phyloP scores from a whole-genome alignment of 2,329 filamentous ascomycete genomes.

The Alternaria solani region DNA sequence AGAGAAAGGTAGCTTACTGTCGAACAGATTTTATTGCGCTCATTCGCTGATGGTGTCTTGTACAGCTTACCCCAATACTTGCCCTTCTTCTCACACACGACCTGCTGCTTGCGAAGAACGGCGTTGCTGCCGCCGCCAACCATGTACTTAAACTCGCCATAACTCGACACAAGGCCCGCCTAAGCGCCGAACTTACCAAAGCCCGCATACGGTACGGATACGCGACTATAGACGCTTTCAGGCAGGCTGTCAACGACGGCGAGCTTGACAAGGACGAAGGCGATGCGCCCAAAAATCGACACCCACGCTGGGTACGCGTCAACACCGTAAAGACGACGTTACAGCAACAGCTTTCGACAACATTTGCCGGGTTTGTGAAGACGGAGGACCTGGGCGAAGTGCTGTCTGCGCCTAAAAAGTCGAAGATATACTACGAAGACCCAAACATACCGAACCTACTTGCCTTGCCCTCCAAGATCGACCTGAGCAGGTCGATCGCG shows the following conservation, averaged over 20 bases:
- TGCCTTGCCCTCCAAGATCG: conserved; percentile 74
- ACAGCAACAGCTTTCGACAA: conserved; percentile 74
- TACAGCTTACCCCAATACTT: conserved; percentile 78
- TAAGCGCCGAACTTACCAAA: conserved; percentile 84
- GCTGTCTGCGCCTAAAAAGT: conserved; percentile 50
- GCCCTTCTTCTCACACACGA: conserved; percentile 87
- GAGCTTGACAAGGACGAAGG: conserved; percentile 39
- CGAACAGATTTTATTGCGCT: not conserved
- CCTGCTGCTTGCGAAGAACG: conserved; percentile 78
- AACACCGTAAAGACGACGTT: conserved; percentile 79
- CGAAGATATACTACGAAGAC: conserved; percentile 74
- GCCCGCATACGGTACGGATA: conserved; percentile 76
- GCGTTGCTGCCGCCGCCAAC: conserved; percentile 79
- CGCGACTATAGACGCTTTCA: conserved; percentile 71
- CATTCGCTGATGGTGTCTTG: conserved; percentile 12
- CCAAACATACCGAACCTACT: conserved; percentile 82
- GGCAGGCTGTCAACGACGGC: conserved; percentile 62
- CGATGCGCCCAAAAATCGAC: conserved; percentile 58
- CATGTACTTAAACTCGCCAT: conserved; percentile 81
- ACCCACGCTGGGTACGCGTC: conserved; percentile 91
- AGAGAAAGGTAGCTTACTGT: conserved; percentile 73
- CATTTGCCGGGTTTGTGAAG: conserved; percentile 71
- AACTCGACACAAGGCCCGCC: conserved; percentile 80
- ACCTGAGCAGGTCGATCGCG: conserved; percentile 75
- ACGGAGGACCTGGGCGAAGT: conserved; percentile 67